Evolutionary conservation across 139 green algal genomes (phyloP).

Genomic region (Desmodesmus armatus): DNA sequence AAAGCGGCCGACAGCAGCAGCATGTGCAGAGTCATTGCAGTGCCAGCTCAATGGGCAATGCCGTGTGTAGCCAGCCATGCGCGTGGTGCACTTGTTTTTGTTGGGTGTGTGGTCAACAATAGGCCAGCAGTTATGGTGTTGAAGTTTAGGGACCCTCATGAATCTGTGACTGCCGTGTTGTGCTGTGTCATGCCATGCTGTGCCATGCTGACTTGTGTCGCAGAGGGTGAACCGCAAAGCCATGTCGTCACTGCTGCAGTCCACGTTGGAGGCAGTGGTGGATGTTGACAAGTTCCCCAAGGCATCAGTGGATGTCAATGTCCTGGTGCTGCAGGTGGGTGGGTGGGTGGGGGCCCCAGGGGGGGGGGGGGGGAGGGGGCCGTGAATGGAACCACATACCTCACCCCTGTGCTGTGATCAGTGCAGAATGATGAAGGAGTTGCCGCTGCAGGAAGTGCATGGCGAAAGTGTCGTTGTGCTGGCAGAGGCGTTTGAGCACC

Average conservation of each 20-base stretch:
- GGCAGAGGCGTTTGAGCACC: too few relatives aligned
- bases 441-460: not conserved
- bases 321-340: conserved; percentile 70
- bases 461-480: not conserved
- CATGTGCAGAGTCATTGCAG: not conserved
- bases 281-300: conserved; percentile 77
- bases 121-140: too few relatives aligned
- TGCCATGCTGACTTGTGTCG: not conserved
- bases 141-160: too few relatives aligned
- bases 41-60: too few relatives aligned
- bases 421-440: not conserved
- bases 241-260: conserved; percentile 23
- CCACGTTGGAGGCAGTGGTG: conserved; percentile 60
- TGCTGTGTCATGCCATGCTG: too few relatives aligned
- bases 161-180: too few relatives aligned
- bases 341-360: not conserved
- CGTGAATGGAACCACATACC: not conserved
- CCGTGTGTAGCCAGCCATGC: too few relatives aligned
- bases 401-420: not conserved
- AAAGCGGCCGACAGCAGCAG: not conserved
- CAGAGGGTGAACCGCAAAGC: conserved; percentile 50
- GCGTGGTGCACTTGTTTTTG: too few relatives aligned
- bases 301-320: conserved; percentile 68
- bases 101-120: too few relatives aligned
- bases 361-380: not conserved